Base-by-base conservation (phyloP, 176 grass and related monocot genomes). In the Juncus inflexus region DNA sequence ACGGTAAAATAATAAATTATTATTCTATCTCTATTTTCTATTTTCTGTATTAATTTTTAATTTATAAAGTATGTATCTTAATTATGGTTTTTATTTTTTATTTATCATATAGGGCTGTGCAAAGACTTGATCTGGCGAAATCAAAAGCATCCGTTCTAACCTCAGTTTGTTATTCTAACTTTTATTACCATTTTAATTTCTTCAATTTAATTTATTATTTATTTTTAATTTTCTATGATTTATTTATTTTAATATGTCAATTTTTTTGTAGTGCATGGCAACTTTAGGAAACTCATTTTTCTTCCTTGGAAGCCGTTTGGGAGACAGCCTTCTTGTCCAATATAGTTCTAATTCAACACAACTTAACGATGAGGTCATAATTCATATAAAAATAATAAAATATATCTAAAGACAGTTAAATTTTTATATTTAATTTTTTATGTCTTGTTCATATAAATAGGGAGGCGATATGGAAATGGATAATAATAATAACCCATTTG, bases 251-350 rank as follows among this genome's bases (percentile, higher is more conserved):
- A 45, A n/a, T n/a, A n/a, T n/a, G n/a, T 47, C 43, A 78, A 53
- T 63, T 66, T 57, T 52, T 85, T 39, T 59, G 15, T 58, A 96
- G 92, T 87, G 82, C 71, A 79, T 81, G 63, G 88, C 84, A 67
- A 81, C 87, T 69, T 73, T 96, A 67, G 92, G 92, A 60, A 86
- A 69, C 73, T 91, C 79, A 4, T 96, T 96, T 51, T 91, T 96
- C 72, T 96, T 96, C 75, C 85, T 96, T 76, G 92, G 83, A 56
- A 96, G 92, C 66, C 74, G 92, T 60, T 78, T 96, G 42, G 92
- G 87, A 64, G 92, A 96, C 72, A 96, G 84, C 70, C 79, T 96
- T 86, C 87, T 96, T 79, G 87, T 96, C 50, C 92, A 96, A 76
- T 96, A 79, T 83, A 85, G 79, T 41, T 83, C 62, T 67, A 82